These are phyloP conservation scores for Hymenoscyphus scutula DNA, from an alignment of 2,329 filamentous ascomycete species.

Conservation along the genomic window DNA sequence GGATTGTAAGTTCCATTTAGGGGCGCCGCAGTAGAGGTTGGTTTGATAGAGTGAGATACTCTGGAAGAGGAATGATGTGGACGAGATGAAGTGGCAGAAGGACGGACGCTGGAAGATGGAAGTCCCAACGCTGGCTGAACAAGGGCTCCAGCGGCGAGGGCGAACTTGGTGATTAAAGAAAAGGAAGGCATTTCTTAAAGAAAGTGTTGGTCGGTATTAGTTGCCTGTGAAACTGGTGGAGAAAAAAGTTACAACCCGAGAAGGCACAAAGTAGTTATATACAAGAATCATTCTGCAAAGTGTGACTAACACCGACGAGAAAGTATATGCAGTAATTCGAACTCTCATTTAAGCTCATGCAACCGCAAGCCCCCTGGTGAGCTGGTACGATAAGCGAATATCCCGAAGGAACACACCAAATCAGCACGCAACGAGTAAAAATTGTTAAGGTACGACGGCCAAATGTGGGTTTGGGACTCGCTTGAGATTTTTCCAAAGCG, in stretches of 20 bases:
- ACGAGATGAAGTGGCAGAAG: not conserved
- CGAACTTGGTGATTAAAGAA: conserved; percentile 2
- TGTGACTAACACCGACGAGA: not conserved
- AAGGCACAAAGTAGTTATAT: conserved; percentile 1
- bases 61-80: not conserved
- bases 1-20: not conserved
- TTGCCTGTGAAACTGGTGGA: not conserved
- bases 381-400: conserved; percentile 6
- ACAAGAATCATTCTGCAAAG: not conserved
- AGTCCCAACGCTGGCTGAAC: conserved; percentile 6
- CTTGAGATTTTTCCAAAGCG: not conserved
- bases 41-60: not conserved
- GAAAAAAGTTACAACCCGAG: not conserved
- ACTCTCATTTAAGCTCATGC: not conserved
- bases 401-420: not conserved
- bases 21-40: not conserved
- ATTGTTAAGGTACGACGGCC: not conserved
- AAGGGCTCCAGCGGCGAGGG: conserved; percentile 11
- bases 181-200: conserved; percentile 8
- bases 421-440: not conserved
- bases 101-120: not conserved
- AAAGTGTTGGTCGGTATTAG: not conserved
- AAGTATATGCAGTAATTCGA: not conserved
- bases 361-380: not conserved
- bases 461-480: not conserved